phyloP scores from a whole-genome alignment of 208 protist genomes.

The Crithidia expoeki region DNA sequence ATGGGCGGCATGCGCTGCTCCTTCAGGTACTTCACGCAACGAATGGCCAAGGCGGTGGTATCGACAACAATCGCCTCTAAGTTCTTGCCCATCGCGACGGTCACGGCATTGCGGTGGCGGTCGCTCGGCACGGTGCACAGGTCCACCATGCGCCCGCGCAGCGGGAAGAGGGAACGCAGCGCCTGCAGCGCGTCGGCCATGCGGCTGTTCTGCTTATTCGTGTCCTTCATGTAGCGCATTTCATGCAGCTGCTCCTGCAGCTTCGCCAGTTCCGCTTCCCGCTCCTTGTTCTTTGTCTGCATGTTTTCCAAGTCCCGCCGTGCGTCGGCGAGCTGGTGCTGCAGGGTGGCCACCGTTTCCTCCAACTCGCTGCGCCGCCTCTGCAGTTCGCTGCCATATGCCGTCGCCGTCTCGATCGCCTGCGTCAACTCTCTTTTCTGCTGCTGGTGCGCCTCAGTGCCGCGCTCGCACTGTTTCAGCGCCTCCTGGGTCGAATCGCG shows the following conservation, averaged over 20 bases:
- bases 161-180: conserved; percentile 90
- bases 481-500: conserved; percentile 66
- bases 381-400: conserved; percentile 55
- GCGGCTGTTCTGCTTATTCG: conserved; percentile 67
- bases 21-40: conserved; percentile 97
- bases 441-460: conserved; percentile 52
- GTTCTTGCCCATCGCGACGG: conserved; percentile 96
- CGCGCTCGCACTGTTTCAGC: conserved; percentile 61
- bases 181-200: conserved; percentile 88
- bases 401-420: conserved; percentile 38
- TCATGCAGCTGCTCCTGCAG: conserved; percentile 91
- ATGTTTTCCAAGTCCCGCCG: conserved; percentile 40
- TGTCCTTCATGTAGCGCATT: conserved; percentile 84
- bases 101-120: conserved; percentile 93
- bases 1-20: conserved; percentile 92
- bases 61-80: conserved; percentile 98
- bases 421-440: conserved; percentile 57
- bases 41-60: conserved; percentile 87
- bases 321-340: conserved; percentile 47
- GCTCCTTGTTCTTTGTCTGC: conserved; percentile 69
- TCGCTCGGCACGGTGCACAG: conserved; percentile 92
- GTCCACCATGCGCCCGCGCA: conserved; percentile 92
- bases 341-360: conserved; percentile 38
- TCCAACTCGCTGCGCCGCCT: conserved; percentile 58
- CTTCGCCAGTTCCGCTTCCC: conserved; percentile 79